phyloP scores from a whole-genome alignment of 306 rosid genomes.

The Myrica gale region DNA sequence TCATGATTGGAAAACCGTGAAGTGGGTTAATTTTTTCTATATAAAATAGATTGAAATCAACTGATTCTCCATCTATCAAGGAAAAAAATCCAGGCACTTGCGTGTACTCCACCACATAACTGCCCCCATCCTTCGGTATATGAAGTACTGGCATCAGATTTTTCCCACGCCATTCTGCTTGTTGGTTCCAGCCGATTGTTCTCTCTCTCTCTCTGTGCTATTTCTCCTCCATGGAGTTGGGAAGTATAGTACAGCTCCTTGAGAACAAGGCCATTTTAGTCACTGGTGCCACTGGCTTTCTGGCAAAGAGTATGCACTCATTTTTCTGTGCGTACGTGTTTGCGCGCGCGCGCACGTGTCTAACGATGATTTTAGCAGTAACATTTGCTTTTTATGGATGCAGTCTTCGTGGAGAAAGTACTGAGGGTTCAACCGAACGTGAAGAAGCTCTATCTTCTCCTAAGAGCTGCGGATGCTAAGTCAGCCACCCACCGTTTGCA shows the following conservation, averaged over 20 bases:
- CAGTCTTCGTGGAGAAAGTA: slow-evolving; percentile 80
- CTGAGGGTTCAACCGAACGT: slow-evolving; percentile 78
- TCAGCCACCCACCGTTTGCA: slow-evolving; percentile 55
- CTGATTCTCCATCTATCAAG: neutral
- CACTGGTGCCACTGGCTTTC: slow-evolving; percentile 70
- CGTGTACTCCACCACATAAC: slow-evolving; percentile 16
- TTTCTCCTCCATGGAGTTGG: slow-evolving; percentile 56
- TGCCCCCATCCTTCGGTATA: slow-evolving; percentile 16
- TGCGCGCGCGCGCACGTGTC: neutral
- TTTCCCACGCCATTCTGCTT: neutral
- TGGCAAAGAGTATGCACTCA: slow-evolving; percentile 54
- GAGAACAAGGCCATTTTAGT: slow-evolving; percentile 56
- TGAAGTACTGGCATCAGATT: slow-evolving; percentile 5
- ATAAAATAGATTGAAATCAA: neutral
- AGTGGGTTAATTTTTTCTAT: neutral
- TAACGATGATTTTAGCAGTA: neutral
- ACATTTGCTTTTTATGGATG: neutral
- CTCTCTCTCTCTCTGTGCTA: neutral
- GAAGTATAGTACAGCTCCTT: slow-evolving; percentile 52
- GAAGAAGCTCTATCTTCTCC: slow-evolving; percentile 70
- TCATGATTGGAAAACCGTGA: neutral
- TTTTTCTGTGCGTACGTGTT: neutral
- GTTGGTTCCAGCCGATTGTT: neutral
- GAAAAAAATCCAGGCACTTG: slow-evolving; percentile 11
- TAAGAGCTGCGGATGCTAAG: slow-evolving; percentile 54